phyloP scores from a whole-genome alignment of 192 early-diverging fungal genomes.

The Coemansia sp. region DNA sequence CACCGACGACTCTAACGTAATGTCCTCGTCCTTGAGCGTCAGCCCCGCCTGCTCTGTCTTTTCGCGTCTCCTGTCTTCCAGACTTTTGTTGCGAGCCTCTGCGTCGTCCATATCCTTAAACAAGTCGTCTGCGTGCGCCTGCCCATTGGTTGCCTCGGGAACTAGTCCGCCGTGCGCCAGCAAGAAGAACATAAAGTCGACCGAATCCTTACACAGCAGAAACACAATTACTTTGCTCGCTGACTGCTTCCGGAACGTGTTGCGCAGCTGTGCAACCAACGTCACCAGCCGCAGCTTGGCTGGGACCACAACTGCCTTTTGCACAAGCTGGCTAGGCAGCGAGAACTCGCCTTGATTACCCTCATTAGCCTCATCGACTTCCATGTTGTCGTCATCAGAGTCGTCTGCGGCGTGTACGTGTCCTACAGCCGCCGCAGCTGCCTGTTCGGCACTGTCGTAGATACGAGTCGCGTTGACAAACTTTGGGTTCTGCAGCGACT shows the following conservation, averaged over 20 bases:
- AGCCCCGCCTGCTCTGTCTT: slow-evolving; percentile 27
- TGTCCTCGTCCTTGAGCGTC: slow-evolving; percentile 42
- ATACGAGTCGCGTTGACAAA: slow-evolving; percentile 68
- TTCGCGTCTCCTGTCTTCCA: background rate
- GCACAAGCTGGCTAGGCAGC: slow-evolving; percentile 85
- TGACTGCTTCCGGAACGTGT: slow-evolving; percentile 39
- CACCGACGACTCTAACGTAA: slow-evolving; percentile 51
- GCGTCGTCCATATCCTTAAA: slow-evolving; percentile 27
- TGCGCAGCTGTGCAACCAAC: slow-evolving; percentile 71
- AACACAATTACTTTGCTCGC: slow-evolving; percentile 81
- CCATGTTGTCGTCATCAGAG: slow-evolving; percentile 36
- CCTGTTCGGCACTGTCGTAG: slow-evolving; percentile 39
- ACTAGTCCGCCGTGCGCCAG: slow-evolving; percentile 62
- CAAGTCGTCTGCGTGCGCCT: slow-evolving; percentile 56
- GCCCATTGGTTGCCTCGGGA: slow-evolving; percentile 42
- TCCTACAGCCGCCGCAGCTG: slow-evolving; percentile 24
- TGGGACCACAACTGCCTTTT: slow-evolving; percentile 80
- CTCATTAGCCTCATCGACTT: slow-evolving; percentile 16
- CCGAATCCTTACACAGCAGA: slow-evolving; percentile 86
- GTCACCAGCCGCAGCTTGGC: slow-evolving; percentile 92
- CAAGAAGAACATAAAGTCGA: slow-evolving; percentile 91
- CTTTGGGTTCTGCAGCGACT: slow-evolving; percentile 72
- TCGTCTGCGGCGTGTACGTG: slow-evolving; percentile 21
- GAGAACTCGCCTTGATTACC: slow-evolving; percentile 43
- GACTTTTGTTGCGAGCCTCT: background rate